A percentile compares a stretch with the other conserved stretches of the same genome.
These are phyloP conservation scores for Lepidium aucheri DNA, from an alignment of 345 rosid species.

Conservation along the genomic window DNA sequence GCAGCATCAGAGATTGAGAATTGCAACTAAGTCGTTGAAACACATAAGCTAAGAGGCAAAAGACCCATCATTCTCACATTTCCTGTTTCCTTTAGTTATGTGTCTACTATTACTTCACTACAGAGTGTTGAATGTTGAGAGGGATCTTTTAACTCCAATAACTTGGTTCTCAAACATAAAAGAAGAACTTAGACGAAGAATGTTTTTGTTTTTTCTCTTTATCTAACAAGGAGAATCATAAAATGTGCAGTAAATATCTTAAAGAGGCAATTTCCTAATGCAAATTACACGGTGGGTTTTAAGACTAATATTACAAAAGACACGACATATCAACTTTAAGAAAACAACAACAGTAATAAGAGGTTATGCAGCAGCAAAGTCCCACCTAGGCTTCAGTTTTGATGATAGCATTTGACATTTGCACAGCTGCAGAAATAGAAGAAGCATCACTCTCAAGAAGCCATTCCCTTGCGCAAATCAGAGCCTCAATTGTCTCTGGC, in stretches of 20 bases:
- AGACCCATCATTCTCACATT: not conserved
- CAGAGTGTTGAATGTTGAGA: not conserved
- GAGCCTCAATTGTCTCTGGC: slow-evolving; percentile 86
- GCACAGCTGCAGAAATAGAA: slow-evolving; percentile 17
- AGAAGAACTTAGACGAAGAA: not conserved
- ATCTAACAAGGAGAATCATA: no score
- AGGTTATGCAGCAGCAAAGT: not conserved
- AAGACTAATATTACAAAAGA: no score
- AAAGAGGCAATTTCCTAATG: no score
- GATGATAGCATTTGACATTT: slow-evolving; percentile 36
- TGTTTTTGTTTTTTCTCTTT: no score
- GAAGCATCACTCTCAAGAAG: slow-evolving; percentile 34
- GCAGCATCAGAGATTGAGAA: not conserved
- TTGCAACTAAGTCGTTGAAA: no score
- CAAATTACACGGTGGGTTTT: no score
- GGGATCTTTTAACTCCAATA: not conserved
- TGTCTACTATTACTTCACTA: not conserved
- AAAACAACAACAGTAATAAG: not conserved
- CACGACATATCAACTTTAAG: no score
- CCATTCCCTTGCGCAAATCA: slow-evolving; percentile 88
- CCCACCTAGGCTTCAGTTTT: slow-evolving; percentile 48
- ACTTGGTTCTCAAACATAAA: not conserved
- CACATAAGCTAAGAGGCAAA: no score
- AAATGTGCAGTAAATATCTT: no score
- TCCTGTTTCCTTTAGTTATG: no score